Conservation (phyloP, 2,329 filamentous ascomycete genomes). For the Leptodontidium sp. region DNA sequence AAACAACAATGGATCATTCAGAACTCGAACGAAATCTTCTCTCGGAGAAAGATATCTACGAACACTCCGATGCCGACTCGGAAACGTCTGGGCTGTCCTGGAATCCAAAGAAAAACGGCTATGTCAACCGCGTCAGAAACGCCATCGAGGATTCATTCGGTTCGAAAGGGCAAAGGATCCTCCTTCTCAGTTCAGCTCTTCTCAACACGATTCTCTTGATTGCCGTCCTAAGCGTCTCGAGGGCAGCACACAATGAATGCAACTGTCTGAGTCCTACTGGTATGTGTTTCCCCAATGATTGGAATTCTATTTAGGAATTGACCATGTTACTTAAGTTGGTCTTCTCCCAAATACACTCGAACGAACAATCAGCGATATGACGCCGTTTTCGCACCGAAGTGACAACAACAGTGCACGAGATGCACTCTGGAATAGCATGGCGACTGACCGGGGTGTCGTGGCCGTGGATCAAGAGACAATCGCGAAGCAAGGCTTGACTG, state of each 20-base stretch:
- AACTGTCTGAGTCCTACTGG: background rate
- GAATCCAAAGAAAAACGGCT: background rate
- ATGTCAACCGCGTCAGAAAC: background rate
- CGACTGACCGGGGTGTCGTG: constrained; percentile 10
- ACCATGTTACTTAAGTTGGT: background rate
- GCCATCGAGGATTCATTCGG: background rate
- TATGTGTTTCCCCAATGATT: background rate
- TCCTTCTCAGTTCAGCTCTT: background rate
- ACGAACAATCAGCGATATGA: constrained; percentile 6
- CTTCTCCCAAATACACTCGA: constrained; percentile 5
- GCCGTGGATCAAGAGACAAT: constrained; percentile 18
- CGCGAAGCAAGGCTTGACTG: constrained; percentile 8
- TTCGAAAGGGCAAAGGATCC: background rate
- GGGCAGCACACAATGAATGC: background rate
- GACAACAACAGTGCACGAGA: constrained; percentile 9
- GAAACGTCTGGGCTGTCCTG: background rate
- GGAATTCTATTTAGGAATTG: background rate
- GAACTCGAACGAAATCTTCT: constrained; percentile 1
- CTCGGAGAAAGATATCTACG: background rate
- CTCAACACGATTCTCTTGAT: constrained; percentile 2
- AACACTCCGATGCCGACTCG: background rate
- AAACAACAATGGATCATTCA: constrained; percentile 4
- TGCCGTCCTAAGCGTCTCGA: background rate
- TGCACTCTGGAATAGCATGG: constrained; percentile 19
- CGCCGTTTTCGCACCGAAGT: background rate